Evolutionary conservation across 148 eudicot genomes (phyloP).

Genomic region (Pharnaceum exiguum): DNA sequence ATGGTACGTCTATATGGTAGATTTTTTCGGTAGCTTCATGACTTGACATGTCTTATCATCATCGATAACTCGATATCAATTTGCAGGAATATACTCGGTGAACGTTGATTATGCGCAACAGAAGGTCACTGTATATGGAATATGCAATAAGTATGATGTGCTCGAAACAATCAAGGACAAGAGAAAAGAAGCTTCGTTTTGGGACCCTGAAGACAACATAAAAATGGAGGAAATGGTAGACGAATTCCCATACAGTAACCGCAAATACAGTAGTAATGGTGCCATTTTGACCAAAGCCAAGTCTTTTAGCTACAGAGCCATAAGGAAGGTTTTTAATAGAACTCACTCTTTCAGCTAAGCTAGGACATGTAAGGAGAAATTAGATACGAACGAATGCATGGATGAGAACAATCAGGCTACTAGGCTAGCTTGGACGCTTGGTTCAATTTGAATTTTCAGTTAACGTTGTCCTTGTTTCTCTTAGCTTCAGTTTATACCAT

Average conservation of each 20-base stretch:
- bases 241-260: conserved; percentile 7
- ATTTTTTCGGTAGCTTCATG: not conserved
- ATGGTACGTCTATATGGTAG: too few relatives aligned
- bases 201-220: conserved; percentile 52
- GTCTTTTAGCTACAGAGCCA: conserved; percentile 56
- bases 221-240: conserved; percentile 13
- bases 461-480: too few relatives aligned
- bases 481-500: too few relatives aligned
- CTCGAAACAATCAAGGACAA: conserved; percentile 53
- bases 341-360: conserved; percentile 39
- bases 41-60: not conserved
- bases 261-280: not conserved
- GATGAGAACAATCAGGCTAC: too few relatives aligned
- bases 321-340: conserved; percentile 61
- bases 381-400: too few relatives aligned
- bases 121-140: conserved; percentile 95
- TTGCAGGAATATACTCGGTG: conserved; percentile 80
- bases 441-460: too few relatives aligned
- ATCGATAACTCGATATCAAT: not conserved
- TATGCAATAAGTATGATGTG: conserved; percentile 86
- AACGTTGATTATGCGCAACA: conserved; percentile 67
- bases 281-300: conserved; percentile 41
- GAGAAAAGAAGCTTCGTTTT: conserved; percentile 73
- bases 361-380: too few relatives aligned
- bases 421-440: too few relatives aligned